phyloP scores from a whole-genome alignment of 345 rosid species.

The Schrenkiella parvula region DNA sequence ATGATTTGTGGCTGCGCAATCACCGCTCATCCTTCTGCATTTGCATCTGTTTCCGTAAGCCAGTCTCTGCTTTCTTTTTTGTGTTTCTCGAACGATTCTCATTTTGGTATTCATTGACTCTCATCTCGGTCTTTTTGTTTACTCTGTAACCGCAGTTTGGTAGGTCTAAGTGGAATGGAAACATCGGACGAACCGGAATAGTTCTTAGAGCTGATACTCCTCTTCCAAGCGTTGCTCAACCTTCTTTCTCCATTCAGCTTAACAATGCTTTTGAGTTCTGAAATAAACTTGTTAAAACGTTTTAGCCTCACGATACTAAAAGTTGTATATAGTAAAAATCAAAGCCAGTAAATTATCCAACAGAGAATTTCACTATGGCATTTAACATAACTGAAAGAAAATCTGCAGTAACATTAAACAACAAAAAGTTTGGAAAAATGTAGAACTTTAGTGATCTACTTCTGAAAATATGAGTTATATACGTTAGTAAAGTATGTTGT shows the following conservation, averaged over 20 bases:
- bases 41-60: conserved; percentile 72
- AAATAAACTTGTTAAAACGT: conserved; percentile 11
- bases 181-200: conserved; percentile 73
- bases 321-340: conserved; percentile 21
- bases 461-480: not conserved
- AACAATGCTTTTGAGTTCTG: conserved; percentile 83
- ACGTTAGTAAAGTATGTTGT: not conserved
- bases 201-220: conserved; percentile 74
- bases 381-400: not conserved
- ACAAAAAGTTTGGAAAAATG: too few relatives aligned
- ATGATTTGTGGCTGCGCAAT: conserved; percentile 70
- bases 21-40: conserved; percentile 64
- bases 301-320: not conserved
- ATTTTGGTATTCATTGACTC: not conserved
- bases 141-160: conserved; percentile 55
- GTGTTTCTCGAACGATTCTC: not conserved
- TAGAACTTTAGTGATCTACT: not conserved
- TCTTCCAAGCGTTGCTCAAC: conserved; percentile 49
- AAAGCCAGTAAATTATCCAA: not conserved
- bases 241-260: conserved; percentile 76
- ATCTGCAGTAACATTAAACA: not conserved
- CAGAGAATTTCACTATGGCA: not conserved
- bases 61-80: not conserved
- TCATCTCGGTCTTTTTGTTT: not conserved
- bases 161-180: conserved; percentile 92